Base-by-base conservation (phyloP, 2,329 filamentous ascomycete genomes). In the Sclerotinia sclerotiorum region DNA sequence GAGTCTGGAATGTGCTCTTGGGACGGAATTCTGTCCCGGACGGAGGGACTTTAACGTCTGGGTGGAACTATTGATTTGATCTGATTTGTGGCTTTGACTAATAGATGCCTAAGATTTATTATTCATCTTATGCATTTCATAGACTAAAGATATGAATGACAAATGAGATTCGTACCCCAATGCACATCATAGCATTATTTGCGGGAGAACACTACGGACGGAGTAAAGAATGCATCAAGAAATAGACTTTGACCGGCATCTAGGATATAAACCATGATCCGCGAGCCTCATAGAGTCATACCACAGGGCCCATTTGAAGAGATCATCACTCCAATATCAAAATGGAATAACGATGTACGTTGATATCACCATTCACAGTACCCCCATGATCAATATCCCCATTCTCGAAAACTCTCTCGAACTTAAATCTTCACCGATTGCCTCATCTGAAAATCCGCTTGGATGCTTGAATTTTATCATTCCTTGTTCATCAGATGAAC, bases 201-300 rank as follows among this genome's bases (percentile, higher is more conserved):
- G 19, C 27, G 35, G 10, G 44, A 42, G 35, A 39, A 5, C 21
- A 24, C 35, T 17, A 13, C 39, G 11, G 39, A 13, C 39, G 11
- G 39, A 39, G 35, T 35, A 15, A 13, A 42, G 55, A 19, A 27
- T n/a, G 19, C 39, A 17, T 24, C 8, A 2, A n/a, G 24, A 44
- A 27, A 21, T 58, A 58, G n/a, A 44, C 55, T 58, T 58, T 58
- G 35, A 44, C 55, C 35, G 42, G 55, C 35, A 58, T 58, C 55
- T 13, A 44, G 55, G 35, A 27, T 58, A 4, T 3, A 42, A 58
- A 19, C 5, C 19, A 24, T n/a, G 55, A 57, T 10, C 55, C 55
- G 21, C 32, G 21, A 24, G 35, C 5, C 19, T 56, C 29, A 35
- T n/a, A n/a, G n/a, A n/a, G n/a, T n/a, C n/a, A n/a, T n/a, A 32